phyloP scores from a whole-genome alignment of 208 protist genomes.

The Wallacemonas collosoma region DNA sequence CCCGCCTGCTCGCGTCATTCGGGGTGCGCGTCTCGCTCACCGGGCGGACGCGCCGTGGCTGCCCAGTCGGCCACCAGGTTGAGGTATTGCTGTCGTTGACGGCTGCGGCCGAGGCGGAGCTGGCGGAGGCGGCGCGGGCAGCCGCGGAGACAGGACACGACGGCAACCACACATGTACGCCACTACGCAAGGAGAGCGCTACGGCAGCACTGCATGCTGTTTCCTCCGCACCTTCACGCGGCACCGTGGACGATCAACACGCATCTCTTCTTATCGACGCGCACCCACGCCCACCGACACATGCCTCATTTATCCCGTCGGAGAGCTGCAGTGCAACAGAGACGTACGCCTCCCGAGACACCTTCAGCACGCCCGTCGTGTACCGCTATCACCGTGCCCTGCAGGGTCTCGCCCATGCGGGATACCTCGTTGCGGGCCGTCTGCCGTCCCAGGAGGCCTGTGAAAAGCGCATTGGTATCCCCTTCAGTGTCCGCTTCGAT shows the following conservation, averaged over 20 bases:
- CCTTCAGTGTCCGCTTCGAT: constrained; percentile 40
- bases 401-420: constrained; percentile 31
- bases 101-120: constrained; percentile 23
- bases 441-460: constrained; percentile 15
- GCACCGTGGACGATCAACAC: no score
- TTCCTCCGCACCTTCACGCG: not conserved
- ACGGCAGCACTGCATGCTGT: not conserved
- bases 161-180: not conserved
- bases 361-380: constrained; percentile 15
- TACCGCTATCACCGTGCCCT: constrained; percentile 49
- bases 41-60: constrained; percentile 49
- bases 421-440: constrained; percentile 40
- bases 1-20: constrained; percentile 35
- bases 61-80: constrained; percentile 34
- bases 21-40: constrained; percentile 48
- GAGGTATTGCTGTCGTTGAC: constrained; percentile 48
- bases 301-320: not conserved
- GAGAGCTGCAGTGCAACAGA: not conserved
- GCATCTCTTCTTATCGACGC: no score
- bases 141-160: not conserved
- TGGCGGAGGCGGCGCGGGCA: constrained; percentile 21
- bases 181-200: not conserved
- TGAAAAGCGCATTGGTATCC: not conserved
- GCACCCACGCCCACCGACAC: no score
- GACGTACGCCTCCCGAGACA: constrained; percentile 27